Evolutionary conservation across 2,329 filamentous ascomycete genomes (phyloP).

Genomic region (Fusarium sp.): DNA sequence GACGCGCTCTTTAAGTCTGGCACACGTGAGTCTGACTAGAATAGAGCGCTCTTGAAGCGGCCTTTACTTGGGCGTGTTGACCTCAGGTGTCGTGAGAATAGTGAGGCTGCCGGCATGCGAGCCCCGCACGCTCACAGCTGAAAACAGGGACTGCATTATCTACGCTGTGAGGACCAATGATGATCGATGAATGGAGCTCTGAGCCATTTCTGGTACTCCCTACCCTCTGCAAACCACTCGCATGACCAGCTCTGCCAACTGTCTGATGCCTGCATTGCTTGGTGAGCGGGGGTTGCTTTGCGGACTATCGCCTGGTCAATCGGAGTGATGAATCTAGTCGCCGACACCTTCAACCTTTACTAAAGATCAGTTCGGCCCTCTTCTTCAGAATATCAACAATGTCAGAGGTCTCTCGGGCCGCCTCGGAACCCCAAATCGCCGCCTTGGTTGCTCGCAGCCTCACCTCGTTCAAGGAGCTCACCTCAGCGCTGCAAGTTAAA

Average conservation of each 20-base stretch:
- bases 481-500: not conserved
- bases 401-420: not conserved
- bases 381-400: not conserved
- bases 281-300: not conserved
- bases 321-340: not conserved
- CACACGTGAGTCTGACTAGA: not conserved
- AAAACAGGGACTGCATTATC: not conserved
- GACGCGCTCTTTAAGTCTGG: not conserved
- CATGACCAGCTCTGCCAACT: not conserved
- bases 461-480: not conserved
- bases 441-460: not conserved
- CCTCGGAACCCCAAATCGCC: not conserved
- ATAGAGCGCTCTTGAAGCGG: not conserved
- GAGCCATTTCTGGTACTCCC: not conserved
- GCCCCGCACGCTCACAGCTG: not conserved
- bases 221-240: not conserved
- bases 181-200: not conserved
- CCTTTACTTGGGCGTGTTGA: not conserved
- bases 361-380: not conserved
- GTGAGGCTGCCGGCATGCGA: not conserved
- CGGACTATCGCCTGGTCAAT: not conserved
- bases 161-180: not conserved
- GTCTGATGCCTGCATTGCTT: not conserved
- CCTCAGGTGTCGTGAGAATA: not conserved
- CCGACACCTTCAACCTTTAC: not conserved